Evolutionary conservation across 305 asterid genomes (phyloP).

Genomic region (Withania somnifera): DNA sequence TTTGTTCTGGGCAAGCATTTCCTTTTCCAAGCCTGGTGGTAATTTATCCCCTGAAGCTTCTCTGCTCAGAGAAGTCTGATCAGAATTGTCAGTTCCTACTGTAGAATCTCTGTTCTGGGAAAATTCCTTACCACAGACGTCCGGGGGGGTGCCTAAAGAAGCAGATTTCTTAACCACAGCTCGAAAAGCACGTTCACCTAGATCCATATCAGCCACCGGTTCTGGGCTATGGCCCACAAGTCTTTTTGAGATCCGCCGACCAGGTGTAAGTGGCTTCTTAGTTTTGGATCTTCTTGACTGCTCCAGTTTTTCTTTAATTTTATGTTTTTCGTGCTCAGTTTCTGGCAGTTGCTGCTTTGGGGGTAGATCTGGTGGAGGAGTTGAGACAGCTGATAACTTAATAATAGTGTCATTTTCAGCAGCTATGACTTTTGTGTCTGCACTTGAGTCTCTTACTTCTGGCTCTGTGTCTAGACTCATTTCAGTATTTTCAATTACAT

Average conservation of each 20-base stretch:
- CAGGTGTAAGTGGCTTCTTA: slow-evolving; percentile 15
- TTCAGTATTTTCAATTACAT: slow-evolving; percentile 9
- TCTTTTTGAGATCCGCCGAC: slow-evolving; percentile 32
- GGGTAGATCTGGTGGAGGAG: slow-evolving; percentile 3
- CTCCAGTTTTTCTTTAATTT: slow-evolving; percentile 7
- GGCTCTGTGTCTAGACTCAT: slow-evolving; percentile 3
- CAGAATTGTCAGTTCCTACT: not conserved
- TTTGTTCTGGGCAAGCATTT: slow-evolving; percentile 6
- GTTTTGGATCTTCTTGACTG: slow-evolving; percentile 4
- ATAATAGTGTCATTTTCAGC: slow-evolving; percentile 13
- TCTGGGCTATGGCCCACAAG: slow-evolving; percentile 29
- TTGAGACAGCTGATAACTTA: slow-evolving; percentile 20
- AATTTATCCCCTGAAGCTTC: not conserved
- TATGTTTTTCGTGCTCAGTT: slow-evolving; percentile 3
- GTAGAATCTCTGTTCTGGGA: not conserved
- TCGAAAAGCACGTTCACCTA: slow-evolving; percentile 21
- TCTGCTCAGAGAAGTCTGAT: not conserved
- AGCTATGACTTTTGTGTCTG: not conserved
- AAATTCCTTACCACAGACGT: not conserved
- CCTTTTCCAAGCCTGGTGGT: slow-evolving; percentile 52
- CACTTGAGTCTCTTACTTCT: slow-evolving; percentile 11
- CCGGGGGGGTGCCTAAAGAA: not conserved
- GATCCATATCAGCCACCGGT: slow-evolving; percentile 3
- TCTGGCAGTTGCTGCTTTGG: slow-evolving; percentile 15
- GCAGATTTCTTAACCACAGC: slow-evolving; percentile 21